These are phyloP conservation scores for Trichomonas tenax DNA, from an alignment of 208 protist genomes.

Conservation along the genomic window DNA sequence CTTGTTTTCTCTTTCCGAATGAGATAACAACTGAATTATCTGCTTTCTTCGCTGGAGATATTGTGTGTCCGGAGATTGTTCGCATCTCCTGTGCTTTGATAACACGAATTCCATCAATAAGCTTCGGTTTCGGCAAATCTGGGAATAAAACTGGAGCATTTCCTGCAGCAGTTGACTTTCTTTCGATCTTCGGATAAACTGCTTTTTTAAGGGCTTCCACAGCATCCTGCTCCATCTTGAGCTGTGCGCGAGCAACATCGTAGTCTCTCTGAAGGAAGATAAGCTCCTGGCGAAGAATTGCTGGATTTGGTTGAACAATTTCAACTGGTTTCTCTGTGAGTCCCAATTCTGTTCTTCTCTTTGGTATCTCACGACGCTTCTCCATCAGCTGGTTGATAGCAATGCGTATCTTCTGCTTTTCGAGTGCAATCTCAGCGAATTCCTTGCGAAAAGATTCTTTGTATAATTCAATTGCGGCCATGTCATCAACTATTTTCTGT, in stretches of 20 bases:
- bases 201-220: neutral
- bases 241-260: neutral
- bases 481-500: neutral
- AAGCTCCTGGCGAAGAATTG: neutral
- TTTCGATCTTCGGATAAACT: neutral
- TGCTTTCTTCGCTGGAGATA: neutral
- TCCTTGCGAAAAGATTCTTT: neutral
- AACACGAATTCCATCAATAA: neutral
- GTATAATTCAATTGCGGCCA: neutral
- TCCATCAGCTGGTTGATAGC: neutral
- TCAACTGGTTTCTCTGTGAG: neutral
- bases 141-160: neutral
- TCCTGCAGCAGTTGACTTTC: neutral
- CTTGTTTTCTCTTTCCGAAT: neutral
- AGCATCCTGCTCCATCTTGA: neutral
- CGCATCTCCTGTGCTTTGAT: neutral
- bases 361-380: neutral
- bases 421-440: neutral
- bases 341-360: neutral
- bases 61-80: neutral
- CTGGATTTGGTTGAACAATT: neutral
- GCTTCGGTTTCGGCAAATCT: neutral
- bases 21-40: neutral
- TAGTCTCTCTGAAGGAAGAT: neutral
- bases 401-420: neutral